A percentile compares a stretch with the other conserved stretches of the same genome.
These are phyloP conservation scores for Avena eriantha DNA, from an alignment of 176 grass and related monocot genomes.

Conservation along the genomic window DNA sequence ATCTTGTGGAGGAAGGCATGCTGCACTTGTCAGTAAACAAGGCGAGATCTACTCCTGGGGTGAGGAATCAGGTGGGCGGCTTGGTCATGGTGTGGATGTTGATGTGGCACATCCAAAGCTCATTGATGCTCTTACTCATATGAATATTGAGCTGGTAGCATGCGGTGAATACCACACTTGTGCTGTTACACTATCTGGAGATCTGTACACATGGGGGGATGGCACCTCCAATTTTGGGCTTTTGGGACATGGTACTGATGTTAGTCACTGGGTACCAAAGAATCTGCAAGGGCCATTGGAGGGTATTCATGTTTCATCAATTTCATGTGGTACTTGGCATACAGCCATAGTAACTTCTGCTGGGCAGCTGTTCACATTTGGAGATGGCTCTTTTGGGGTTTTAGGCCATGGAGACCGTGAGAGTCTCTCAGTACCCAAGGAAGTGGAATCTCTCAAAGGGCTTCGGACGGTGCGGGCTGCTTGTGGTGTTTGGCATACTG, in stretches of 20 bases:
- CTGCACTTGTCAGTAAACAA: slow-evolving; percentile 93
- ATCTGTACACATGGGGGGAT: slow-evolving; percentile 93
- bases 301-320: slow-evolving; percentile 90
- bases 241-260: slow-evolving; percentile 86
- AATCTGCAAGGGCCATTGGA: slow-evolving; percentile 83
- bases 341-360: slow-evolving; percentile 90
- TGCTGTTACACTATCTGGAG: slow-evolving; percentile 94
- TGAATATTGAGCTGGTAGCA: slow-evolving; percentile 85
- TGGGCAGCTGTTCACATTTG: slow-evolving; percentile 97
- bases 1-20: slow-evolving; percentile 93
- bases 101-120: slow-evolving; percentile 94
- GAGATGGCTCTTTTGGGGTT: slow-evolving; percentile 96
- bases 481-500: slow-evolving; percentile 99
- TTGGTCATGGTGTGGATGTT: slow-evolving; percentile 95
- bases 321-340: slow-evolving; percentile 99
- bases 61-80: slow-evolving; percentile 91
- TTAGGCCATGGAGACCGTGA: slow-evolving; percentile 83
- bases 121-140: slow-evolving; percentile 88
- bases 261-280: slow-evolving; percentile 95
- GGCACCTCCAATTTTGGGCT: slow-evolving; percentile 89
- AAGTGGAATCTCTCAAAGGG: slow-evolving; percentile 95
- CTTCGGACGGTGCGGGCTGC: slow-evolving; percentile 86
- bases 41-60: slow-evolving; percentile 98
- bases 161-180: slow-evolving; percentile 96
- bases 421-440: slow-evolving; percentile 69